Conservation (phyloP, 371 early-diverging fungal species). For the Rozella allomycis region DNA sequence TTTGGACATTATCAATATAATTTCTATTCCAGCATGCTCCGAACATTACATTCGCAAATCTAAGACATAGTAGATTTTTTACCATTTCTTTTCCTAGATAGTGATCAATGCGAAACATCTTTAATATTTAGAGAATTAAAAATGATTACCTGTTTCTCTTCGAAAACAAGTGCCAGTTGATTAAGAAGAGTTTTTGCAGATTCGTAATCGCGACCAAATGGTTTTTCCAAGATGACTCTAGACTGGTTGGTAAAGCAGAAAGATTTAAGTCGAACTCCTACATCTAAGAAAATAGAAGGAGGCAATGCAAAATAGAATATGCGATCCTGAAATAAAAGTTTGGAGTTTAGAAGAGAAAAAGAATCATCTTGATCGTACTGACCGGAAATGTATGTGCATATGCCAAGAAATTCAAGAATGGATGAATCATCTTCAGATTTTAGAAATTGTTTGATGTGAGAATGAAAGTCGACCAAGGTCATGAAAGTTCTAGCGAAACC, state of each 20-base stretch:
- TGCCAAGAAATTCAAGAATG: slow-evolving; percentile 42
- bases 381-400: slow-evolving; percentile 65
- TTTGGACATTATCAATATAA: slow-evolving; percentile 82
- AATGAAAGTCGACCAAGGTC: slow-evolving; percentile 44
- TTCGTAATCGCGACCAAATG: slow-evolving; percentile 85
- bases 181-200: slow-evolving; percentile 43
- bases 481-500: slow-evolving; percentile 89
- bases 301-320: slow-evolving; percentile 96
- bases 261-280: slow-evolving; percentile 35
- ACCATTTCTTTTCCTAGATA: slow-evolving; percentile 98
- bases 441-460: slow-evolving; percentile 40
- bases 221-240: slow-evolving; percentile 88
- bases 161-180: slow-evolving; percentile 45
- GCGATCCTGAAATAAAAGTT: slow-evolving; percentile 10
- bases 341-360: neutral
- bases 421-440: slow-evolving; percentile 32
- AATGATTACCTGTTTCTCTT: slow-evolving; percentile 50
- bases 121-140: slow-evolving; percentile 1
- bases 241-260: slow-evolving; percentile 24
- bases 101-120: slow-evolving; percentile 93
- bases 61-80: slow-evolving; percentile 77
- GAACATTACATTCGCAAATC: slow-evolving; percentile 85
- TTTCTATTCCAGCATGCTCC: slow-evolving; percentile 75
- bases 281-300: slow-evolving; percentile 77
- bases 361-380: slow-evolving; percentile 55